Conservation (phyloP, 1,284 basidiomycete species). For the Stygiomarasmius scandens region DNA sequence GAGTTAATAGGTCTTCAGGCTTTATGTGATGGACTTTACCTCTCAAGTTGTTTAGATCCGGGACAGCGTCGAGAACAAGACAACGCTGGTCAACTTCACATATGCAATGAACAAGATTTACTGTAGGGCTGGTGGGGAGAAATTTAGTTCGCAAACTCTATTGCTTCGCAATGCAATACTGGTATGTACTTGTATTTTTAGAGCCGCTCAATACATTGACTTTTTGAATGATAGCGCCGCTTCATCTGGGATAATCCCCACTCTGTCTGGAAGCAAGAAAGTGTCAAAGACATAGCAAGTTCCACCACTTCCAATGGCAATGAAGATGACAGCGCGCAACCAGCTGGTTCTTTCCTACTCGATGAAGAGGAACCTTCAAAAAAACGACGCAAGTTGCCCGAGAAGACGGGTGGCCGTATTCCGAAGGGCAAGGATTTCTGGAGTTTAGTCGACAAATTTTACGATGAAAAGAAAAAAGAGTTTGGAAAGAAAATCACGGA, state of each 20-base stretch:
- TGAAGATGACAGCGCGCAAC: not conserved
- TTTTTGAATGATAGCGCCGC: too few relatives aligned
- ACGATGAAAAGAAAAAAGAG: not conserved
- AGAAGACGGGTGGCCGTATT: not conserved
- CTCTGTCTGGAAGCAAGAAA: not conserved
- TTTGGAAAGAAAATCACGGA: conserved; percentile 1
- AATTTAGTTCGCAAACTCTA: not conserved
- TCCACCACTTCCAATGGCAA: too few relatives aligned
- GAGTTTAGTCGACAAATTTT: conserved; percentile 1
- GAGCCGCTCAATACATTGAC: too few relatives aligned
- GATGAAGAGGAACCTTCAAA: not conserved
- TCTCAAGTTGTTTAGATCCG: not conserved
- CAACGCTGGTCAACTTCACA: not conserved
- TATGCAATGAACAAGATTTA: not conserved
- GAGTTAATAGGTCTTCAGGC: not conserved
- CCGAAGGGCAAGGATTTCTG: conserved; percentile 3
- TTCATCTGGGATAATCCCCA: not conserved
- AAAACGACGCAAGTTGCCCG: not conserved
- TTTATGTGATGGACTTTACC: not conserved
- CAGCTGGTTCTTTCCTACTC: too few relatives aligned
- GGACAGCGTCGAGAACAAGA: not conserved
- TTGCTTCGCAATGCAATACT: not conserved
- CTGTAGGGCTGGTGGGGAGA: not conserved
- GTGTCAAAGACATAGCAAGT: not conserved
- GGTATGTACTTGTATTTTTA: not conserved